A percentile compares a stretch with the other conserved stretches of the same genome.
These are phyloP conservation scores for Phaeoacremonium minimum DNA, from an alignment of 2,329 filamentous ascomycete species.

Conservation along the genomic window DNA sequence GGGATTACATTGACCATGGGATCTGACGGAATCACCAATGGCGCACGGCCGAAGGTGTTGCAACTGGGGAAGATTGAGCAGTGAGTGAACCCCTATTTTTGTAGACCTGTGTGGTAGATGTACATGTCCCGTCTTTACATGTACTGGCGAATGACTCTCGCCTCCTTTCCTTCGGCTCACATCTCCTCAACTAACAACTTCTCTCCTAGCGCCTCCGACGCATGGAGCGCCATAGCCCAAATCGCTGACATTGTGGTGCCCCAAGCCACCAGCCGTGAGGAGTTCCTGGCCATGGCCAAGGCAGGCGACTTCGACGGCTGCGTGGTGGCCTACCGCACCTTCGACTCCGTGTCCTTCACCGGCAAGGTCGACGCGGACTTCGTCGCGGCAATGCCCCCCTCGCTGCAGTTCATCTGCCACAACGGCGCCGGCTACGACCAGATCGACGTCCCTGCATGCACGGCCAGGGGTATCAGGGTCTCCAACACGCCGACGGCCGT, in stretches of 20 bases:
- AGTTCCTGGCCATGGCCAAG: conserved; percentile 66
- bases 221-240: conserved; percentile 57
- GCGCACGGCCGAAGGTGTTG: conserved; percentile 47
- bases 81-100: conserved; percentile 50
- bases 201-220: conserved; percentile 54
- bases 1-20: no score
- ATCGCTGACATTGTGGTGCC: conserved; percentile 64
- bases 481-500: conserved; percentile 80
- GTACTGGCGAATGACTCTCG: not conserved
- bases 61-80: conserved; percentile 60
- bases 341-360: conserved; percentile 58
- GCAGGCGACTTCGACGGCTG: conserved; percentile 64
- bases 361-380: conserved; percentile 69
- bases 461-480: conserved; percentile 60
- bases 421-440: conserved; percentile 82
- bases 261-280: conserved; percentile 54
- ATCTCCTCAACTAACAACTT: not conserved
- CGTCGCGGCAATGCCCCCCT: conserved; percentile 50
- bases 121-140: no score
- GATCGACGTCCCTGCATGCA: conserved; percentile 70
- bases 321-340: conserved; percentile 66
- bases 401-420: conserved; percentile 55
- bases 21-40: not conserved
- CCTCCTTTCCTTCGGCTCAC: conserved; percentile 7
- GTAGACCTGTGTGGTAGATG: no score